A percentile compares a stretch with the other conserved stretches of the same genome.
Evolutionary conservation across 495 filamentous ascomycete genomes (phyloP).

Genomic region (Xylaria longipes): DNA sequence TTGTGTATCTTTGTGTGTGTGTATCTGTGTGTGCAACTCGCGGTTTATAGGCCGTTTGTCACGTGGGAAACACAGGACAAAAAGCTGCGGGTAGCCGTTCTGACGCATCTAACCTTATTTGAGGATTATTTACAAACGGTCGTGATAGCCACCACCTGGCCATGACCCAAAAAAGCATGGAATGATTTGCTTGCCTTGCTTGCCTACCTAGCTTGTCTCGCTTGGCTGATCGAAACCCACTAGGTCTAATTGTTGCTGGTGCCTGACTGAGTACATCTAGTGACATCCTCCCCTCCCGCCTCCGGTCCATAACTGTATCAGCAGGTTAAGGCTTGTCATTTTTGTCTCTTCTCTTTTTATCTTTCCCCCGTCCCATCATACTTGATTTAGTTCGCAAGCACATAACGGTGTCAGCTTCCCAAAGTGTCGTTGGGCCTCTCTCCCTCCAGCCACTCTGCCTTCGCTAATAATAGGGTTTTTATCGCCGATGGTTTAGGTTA

Average conservation of each 20-base stretch:
- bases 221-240: neutral
- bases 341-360: neutral
- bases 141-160: conserved; percentile 26
- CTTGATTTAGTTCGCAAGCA: neutral
- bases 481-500: neutral
- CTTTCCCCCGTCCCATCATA: neutral
- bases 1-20: neutral
- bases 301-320: neutral
- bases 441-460: neutral
- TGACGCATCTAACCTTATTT: conserved; percentile 42
- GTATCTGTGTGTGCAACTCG: conserved; percentile 24
- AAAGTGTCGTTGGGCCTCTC: neutral
- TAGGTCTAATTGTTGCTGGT: neutral
- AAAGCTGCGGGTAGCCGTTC: conserved; percentile 41
- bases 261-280: conserved; percentile 21
- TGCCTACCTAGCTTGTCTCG: conserved; percentile 12
- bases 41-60: conserved; percentile 40
- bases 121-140: conserved; percentile 42
- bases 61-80: conserved; percentile 46
- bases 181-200: conserved; percentile 14
- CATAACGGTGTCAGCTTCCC: neutral
- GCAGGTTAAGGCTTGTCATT: neutral
- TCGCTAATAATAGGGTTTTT: neutral
- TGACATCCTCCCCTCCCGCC: neutral
- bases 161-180: neutral